Base-by-base conservation (phyloP, 805 yeast genomes). In the Candida tallmaniae region DNA sequence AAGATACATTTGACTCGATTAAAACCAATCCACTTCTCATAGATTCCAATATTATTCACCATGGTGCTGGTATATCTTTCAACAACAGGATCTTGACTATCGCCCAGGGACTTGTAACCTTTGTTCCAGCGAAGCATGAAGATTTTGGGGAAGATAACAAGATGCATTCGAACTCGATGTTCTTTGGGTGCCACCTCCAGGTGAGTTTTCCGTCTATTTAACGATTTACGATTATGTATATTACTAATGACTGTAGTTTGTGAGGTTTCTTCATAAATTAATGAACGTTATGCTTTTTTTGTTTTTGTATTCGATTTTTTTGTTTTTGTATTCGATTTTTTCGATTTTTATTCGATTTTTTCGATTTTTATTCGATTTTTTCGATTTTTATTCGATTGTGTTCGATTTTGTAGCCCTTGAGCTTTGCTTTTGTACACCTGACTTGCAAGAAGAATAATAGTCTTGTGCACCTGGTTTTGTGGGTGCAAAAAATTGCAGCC, bases 121-220 rank as follows among this genome's bases (percentile, higher is more conserved):
- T 60, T 10, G 56, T 55, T 2, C 63, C 71, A 1, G 62, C 60
- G 28, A 54, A 56, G 26, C 35, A 35, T 25, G 51, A 50, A 12
- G 58, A 62, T 30, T 48, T 46, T 26, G 53, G 48, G 15, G 37
- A 38, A 8, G 29, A 56, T 19, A 36, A 43, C 23, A 16, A 45
- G 16, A 47, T 41, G 7, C 32, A 48, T 9, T 51, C 58, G 3
- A 36, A 42, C 6, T 39, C 52, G 4, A 27, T 59, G n/a, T 38
- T 65, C 13, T 47, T 58, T 49, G 72, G 72, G 4, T 60, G 57
- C 2, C 60, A 58, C 32, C 45, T 53, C 13, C 63, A 58, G 30
- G 48, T 64, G 29, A 54, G 60, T 2, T 65, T 64, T 41, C 70
- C 72, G 2, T 31, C 36, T 2, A 31, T 42, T 24, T 42, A 25